Base-by-base conservation (phyloP, 345 rosid genomes). In the Populus tremula region DNA sequence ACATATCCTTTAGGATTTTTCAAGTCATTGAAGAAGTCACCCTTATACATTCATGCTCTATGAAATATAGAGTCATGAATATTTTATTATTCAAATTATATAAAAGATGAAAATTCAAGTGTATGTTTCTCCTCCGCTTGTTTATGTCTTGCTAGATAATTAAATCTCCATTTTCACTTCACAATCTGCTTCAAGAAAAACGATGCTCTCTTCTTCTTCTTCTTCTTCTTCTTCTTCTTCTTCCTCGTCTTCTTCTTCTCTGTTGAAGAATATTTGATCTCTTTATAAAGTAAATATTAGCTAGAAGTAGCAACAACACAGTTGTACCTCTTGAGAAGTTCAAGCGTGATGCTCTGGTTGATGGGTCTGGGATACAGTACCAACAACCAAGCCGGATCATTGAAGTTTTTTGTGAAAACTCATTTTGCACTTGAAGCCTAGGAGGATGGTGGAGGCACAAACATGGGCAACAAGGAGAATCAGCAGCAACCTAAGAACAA, bases 391-490 rank as follows among this genome's bases (percentile, higher is more conserved):
- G 66, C 7, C 89, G 95, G 66, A 74, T 90, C 76, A 87, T 91
- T 33, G 94, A 89, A 67, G 75, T 5, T 0, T 0, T 14, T 76
- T 41, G 6, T 11, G 4, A 59, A 13, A 75, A 36, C 82, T 86
- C 50, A 69, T 78, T 77, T 76, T 71, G 54, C 67, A 80, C 79
- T 16, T 63, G 23, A 43, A 8, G 21, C 77, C 63, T 10, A 35
- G 45, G 27, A 68, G 12, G 63, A 94, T 95, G 99, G 97, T 96
- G 80, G 99, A 96, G 86, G 92, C 96, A n/a, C 99, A 93, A 83
- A 84, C 97, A 92, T 96, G 98, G 99, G 86, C 97, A 10, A 96
- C 99, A 23, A 85, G 98, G 86, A 85, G 99, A 73, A 91, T 96
- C 35, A 33, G 35, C 97, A 92, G 97, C 94, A 96, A 96, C 66